Conservation (phyloP, 176 grass and related monocot genomes). For the Eremochloa ophiuroides region DNA sequence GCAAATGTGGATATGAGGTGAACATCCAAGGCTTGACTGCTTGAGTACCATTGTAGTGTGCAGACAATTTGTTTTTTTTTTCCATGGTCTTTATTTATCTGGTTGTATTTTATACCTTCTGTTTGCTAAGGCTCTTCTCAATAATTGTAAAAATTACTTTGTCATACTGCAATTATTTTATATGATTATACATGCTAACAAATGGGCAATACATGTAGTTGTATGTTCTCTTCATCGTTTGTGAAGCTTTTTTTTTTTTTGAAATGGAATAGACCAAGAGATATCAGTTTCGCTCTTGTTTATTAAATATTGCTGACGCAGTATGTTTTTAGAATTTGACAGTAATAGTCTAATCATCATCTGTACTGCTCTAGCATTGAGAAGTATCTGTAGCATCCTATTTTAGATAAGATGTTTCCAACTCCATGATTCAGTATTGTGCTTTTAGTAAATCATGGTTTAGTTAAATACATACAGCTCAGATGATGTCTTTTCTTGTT, state of each 20-base stretch:
- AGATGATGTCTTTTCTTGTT: conserved; percentile 1
- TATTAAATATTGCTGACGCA: neutral
- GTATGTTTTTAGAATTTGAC: neutral
- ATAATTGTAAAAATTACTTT: conserved; percentile 2
- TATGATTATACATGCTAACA: conserved; percentile 6
- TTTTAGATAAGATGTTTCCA: neutral
- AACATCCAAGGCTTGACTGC: neutral
- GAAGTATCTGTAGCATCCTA: neutral
- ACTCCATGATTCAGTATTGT: neutral
- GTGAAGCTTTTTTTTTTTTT: neutral
- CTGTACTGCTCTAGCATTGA: neutral
- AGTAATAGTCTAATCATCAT: neutral
- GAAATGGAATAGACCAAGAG: neutral
- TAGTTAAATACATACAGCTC: conserved; percentile 22
- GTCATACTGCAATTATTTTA: neutral
- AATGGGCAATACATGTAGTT: neutral
- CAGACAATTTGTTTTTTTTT: neutral
- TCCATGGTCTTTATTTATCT: conserved; percentile 7
- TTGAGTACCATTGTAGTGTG: conserved; percentile 2
- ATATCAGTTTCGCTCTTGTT: neutral
- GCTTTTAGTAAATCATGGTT: neutral
- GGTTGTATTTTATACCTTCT: neutral
- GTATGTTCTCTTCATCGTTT: neutral
- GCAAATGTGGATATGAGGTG: conserved; percentile 76
- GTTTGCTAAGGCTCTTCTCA: neutral